Evolutionary conservation across 2,329 filamentous ascomycete species (phyloP).

Genomic region (Conoideocrella luteorostrata): DNA sequence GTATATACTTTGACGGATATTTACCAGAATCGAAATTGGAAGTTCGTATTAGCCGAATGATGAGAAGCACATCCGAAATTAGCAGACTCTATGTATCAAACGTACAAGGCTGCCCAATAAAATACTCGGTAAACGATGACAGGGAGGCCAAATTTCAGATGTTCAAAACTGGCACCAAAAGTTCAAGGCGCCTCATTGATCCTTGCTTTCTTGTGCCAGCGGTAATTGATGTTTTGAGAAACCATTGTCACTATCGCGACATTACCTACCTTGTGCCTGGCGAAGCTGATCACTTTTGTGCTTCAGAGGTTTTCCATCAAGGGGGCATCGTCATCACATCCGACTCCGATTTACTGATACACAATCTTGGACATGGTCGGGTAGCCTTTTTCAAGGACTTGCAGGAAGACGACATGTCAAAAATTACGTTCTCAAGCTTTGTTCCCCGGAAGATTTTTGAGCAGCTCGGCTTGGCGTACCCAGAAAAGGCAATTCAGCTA

Average conservation of each 20-base stretch:
- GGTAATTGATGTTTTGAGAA: slow-evolving; percentile 62
- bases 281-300: slow-evolving; percentile 81
- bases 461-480: slow-evolving; percentile 33
- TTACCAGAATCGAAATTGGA: slow-evolving; percentile 61
- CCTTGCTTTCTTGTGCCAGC: slow-evolving; percentile 72
- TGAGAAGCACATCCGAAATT: slow-evolving; percentile 51
- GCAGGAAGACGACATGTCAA: slow-evolving; percentile 25
- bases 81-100: slow-evolving; percentile 34
- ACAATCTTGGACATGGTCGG: slow-evolving; percentile 59
- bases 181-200: slow-evolving; percentile 32
- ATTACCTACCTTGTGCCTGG: slow-evolving; percentile 61
- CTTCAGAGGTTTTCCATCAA: slow-evolving; percentile 49
- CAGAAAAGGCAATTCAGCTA: slow-evolving; percentile 22
- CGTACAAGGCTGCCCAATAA: slow-evolving; percentile 18
- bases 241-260: slow-evolving; percentile 32
- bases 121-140: slow-evolving; percentile 13
- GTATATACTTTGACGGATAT: slow-evolving; percentile 81
- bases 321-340: slow-evolving; percentile 62
- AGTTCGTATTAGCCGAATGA: slow-evolving; percentile 55
- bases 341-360: slow-evolving; percentile 81
- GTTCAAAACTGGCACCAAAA: slow-evolving; percentile 18
- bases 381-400: slow-evolving; percentile 67
- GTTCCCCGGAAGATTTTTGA: slow-evolving; percentile 31
- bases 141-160: slow-evolving; percentile 12
- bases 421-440: slow-evolving; percentile 21